Conservation (phyloP, 345 rosid species). For the Excoecaria agallocha region DNA sequence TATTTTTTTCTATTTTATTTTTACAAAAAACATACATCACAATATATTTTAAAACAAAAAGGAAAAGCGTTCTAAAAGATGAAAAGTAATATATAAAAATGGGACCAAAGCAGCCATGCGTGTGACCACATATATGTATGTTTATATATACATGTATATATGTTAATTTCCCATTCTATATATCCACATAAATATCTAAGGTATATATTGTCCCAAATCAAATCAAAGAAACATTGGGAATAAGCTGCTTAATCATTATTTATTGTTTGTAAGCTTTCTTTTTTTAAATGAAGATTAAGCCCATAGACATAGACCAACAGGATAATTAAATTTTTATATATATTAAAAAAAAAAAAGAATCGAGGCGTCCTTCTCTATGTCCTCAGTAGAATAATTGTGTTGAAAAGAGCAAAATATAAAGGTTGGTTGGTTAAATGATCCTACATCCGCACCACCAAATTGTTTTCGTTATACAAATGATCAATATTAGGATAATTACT, state of each 20-base stretch:
- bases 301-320: too few species aligned
- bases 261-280: too few species aligned
- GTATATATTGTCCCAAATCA: background rate
- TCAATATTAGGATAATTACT: too few species aligned
- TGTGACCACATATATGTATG: constrained; percentile 81
- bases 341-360: too few species aligned
- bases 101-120: constrained; percentile 85
- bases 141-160: too few species aligned
- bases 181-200: background rate
- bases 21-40: background rate
- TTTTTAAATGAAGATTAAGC: too few species aligned
- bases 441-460: too few species aligned
- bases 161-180: background rate
- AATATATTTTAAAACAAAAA: constrained; percentile 24
- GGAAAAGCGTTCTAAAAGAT: constrained; percentile 28
- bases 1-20: background rate
- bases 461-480: too few species aligned
- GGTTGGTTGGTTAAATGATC: constrained; percentile 22
- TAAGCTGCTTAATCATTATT: too few species aligned
- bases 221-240: background rate
- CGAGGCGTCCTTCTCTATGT: background rate
- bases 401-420: constrained; percentile 14
- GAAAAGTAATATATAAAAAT: constrained; percentile 36
- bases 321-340: too few species aligned
- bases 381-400: constrained; percentile 10